Conservation (phyloP, 2,329 filamentous ascomycete genomes). For the Colletotrichum tamarilloi region DNA sequence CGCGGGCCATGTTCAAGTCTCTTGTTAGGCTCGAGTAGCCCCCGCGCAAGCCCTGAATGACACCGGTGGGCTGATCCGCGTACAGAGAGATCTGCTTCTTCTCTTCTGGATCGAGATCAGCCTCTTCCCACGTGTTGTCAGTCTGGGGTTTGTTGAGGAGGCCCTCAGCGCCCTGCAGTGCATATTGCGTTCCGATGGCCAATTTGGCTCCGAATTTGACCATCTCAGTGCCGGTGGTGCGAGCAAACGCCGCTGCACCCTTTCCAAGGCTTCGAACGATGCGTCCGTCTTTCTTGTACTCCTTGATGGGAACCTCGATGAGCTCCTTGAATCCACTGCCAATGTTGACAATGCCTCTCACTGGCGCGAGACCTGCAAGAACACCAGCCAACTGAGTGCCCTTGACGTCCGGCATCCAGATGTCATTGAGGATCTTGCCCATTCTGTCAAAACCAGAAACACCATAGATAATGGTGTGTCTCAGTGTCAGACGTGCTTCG, state of each 20-base stretch:
- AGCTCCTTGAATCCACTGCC: constrained; percentile 88
- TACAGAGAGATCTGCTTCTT: constrained; percentile 88
- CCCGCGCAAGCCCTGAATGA: constrained; percentile 85
- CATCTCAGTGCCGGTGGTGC: constrained; percentile 93
- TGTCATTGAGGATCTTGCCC: constrained; percentile 90
- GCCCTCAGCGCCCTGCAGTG: constrained; percentile 88
- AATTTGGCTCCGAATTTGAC: constrained; percentile 94
- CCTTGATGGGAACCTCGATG: constrained; percentile 87
- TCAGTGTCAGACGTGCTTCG: constrained; percentile 84
- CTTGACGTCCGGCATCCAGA: constrained; percentile 96
- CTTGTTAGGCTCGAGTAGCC: constrained; percentile 86
- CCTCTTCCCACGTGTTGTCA: constrained; percentile 65
- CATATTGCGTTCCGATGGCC: constrained; percentile 93
- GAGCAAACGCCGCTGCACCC: constrained; percentile 88
- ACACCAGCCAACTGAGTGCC: constrained; percentile 89
- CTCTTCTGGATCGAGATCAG: constrained; percentile 74
- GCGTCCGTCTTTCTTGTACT: constrained; percentile 94
- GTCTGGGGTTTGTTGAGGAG: constrained; percentile 66
- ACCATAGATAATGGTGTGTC: constrained; percentile 93
- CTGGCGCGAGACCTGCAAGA: constrained; percentile 86
- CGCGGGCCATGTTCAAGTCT: constrained; percentile 86
- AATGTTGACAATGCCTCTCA: constrained; percentile 92
- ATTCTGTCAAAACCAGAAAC: constrained; percentile 90
- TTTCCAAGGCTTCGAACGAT: constrained; percentile 93
- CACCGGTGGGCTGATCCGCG: constrained; percentile 91